Evolutionary conservation across 1,284 basidiomycete genomes (phyloP).

Genomic region (Sanghuangporus weigelae): DNA sequence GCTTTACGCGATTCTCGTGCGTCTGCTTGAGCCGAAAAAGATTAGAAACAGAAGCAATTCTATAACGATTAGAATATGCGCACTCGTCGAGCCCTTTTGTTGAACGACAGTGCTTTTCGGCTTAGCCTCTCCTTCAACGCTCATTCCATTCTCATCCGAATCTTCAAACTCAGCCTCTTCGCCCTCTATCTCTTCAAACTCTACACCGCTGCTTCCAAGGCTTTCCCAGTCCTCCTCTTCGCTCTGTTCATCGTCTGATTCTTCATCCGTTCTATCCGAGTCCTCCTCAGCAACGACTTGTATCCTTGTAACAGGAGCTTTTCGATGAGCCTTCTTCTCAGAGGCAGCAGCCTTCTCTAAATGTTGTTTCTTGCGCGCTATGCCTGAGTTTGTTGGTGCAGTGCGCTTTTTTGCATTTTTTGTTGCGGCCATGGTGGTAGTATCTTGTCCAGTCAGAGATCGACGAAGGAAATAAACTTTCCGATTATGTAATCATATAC

Average conservation of each 20-base stretch:
- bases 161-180: slow-evolving; percentile 25
- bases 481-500: not conserved
- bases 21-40: slow-evolving; percentile 30
- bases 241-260: slow-evolving; percentile 15
- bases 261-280: slow-evolving; percentile 18
- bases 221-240: slow-evolving; percentile 3
- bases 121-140: slow-evolving; percentile 20
- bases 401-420: slow-evolving; percentile 5
- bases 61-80: slow-evolving; percentile 19
- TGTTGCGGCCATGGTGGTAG: slow-evolving; percentile 1
- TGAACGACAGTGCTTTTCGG: slow-evolving; percentile 6
- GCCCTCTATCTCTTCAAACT: slow-evolving; percentile 13
- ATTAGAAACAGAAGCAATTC: not conserved
- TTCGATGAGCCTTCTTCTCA: slow-evolving; percentile 6
- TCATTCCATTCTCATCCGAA: slow-evolving; percentile 19
- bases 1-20: slow-evolving; percentile 61
- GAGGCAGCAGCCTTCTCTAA: not conserved
- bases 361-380: slow-evolving; percentile 1
- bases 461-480: not conserved
- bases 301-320: slow-evolving; percentile 19
- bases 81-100: slow-evolving; percentile 53
- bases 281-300: not conserved
- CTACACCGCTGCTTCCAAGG: slow-evolving; percentile 4
- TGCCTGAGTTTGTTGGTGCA: not conserved
- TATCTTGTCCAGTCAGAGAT: not conserved